Evolutionary conservation across 345 rosid species (phyloP).

Genomic region (Tarenaya hassleriana): DNA sequence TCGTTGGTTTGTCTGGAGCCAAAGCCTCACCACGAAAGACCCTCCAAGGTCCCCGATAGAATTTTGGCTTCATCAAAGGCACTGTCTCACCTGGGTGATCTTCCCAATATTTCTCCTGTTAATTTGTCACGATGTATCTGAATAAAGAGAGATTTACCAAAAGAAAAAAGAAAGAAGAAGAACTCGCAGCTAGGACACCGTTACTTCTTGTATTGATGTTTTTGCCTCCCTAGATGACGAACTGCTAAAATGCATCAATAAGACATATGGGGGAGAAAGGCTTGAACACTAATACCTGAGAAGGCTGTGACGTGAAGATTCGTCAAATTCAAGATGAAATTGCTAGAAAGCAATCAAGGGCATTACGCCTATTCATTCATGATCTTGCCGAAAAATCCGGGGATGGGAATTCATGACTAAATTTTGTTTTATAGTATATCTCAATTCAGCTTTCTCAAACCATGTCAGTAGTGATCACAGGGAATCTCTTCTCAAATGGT

Average conservation of each 20-base stretch:
- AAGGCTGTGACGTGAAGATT: too few species aligned
- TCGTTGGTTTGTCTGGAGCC: constrained; percentile 32
- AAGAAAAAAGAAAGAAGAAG: constrained; percentile 5
- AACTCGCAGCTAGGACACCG: constrained; percentile 1
- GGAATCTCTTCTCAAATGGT: too few species aligned
- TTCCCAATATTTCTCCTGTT: constrained; percentile 90
- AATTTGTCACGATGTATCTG: constrained; percentile 14
- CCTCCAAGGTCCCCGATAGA: constrained; percentile 80
- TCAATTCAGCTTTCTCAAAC: too few species aligned
- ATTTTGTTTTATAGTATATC: neutral
- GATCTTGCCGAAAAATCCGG: neutral
- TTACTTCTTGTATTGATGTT: too few species aligned
- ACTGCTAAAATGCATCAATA: too few species aligned
- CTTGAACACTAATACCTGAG: too few species aligned
- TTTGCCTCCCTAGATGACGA: too few species aligned
- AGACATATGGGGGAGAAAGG: too few species aligned
- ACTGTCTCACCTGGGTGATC: constrained; percentile 82
- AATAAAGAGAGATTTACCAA: constrained; percentile 8
- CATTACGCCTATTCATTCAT: neutral
- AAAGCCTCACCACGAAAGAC: constrained; percentile 60
- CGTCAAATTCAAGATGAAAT: too few species aligned
- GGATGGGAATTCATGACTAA: constrained; percentile 1
- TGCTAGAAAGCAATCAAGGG: constrained; percentile 3
- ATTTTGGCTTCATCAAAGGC: constrained; percentile 73
- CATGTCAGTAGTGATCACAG: too few species aligned